Conservation (phyloP, 805 yeast species). For the Sungouiella blattae region DNA sequence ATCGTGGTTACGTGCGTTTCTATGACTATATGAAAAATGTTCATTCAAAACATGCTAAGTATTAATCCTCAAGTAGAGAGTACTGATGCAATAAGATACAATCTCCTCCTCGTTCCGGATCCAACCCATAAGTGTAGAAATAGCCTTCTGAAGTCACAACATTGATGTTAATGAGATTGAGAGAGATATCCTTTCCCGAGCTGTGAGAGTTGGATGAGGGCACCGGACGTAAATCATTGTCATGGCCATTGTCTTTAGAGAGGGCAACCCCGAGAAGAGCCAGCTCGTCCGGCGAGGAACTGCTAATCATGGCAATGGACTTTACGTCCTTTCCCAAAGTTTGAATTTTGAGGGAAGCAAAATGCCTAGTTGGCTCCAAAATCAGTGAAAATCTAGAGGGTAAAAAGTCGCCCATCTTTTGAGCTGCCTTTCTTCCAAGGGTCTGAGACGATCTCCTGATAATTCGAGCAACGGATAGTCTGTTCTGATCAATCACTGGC, state of each 20-base stretch:
- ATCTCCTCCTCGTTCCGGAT: conserved; percentile 90
- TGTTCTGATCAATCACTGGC: conserved; percentile 67
- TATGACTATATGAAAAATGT: no score
- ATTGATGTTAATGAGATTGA: conserved; percentile 45
- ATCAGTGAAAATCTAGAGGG: conserved; percentile 80
- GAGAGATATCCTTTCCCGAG: conserved; percentile 13
- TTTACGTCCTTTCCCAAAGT: conserved; percentile 38
- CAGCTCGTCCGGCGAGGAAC: conserved; percentile 27
- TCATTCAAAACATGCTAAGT: no score
- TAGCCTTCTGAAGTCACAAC: conserved; percentile 82
- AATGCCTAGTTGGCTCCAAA: conserved; percentile 86
- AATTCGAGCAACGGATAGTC: conserved; percentile 72
- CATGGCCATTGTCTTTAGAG: conserved; percentile 1
- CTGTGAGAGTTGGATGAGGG: conserved; percentile 3
- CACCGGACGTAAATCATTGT: conserved; percentile 3
- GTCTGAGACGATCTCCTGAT: conserved; percentile 75
- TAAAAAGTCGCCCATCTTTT: conserved; percentile 80
- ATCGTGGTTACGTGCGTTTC: no score
- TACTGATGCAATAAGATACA: conserved; percentile 76
- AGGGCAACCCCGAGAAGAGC: conserved; percentile 21
- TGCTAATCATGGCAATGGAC: conserved; percentile 45
- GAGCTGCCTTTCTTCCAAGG: conserved; percentile 78
- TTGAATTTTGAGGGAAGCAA: conserved; percentile 75
- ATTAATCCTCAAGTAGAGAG: conserved; percentile 39
- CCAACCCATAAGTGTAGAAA: conserved; percentile 75